A percentile compares a stretch with the other conserved stretches of the same genome.
Conservation (phyloP, 2,329 filamentous ascomycete species). For the Cytospora paraplurivora region DNA sequence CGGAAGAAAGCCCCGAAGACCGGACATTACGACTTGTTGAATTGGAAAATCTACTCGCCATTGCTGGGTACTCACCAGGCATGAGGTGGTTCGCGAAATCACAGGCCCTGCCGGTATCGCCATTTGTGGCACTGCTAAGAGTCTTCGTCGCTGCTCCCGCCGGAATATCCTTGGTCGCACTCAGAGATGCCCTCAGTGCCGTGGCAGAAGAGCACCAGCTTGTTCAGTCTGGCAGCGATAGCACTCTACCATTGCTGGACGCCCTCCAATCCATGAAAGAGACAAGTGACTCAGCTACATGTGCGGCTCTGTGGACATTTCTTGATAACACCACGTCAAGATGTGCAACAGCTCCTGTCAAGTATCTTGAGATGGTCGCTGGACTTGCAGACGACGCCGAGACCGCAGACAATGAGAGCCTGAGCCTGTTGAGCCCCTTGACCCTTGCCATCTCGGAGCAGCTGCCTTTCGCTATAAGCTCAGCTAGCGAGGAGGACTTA, state of each 20-base stretch:
- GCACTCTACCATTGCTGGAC: constrained; percentile 50
- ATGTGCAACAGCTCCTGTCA: constrained; percentile 75
- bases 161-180: constrained; percentile 51
- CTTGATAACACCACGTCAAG: constrained; percentile 82
- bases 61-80: constrained; percentile 77
- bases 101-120: constrained; percentile 64
- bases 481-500: constrained; percentile 46
- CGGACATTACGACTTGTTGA: constrained; percentile 67
- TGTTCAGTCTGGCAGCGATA: constrained; percentile 42
- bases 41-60: constrained; percentile 76
- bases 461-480: constrained; percentile 66
- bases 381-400: constrained; percentile 46
- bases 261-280: constrained; percentile 37
- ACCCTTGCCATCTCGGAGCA: constrained; percentile 75
- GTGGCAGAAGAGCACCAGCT: constrained; percentile 68
- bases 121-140: constrained; percentile 71
- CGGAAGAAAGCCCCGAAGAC: constrained; percentile 45
- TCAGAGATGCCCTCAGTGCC: constrained; percentile 59
- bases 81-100: constrained; percentile 90
- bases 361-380: constrained; percentile 74
- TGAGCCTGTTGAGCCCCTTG: constrained; percentile 60
- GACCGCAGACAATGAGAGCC: constrained; percentile 37
- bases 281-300: constrained; percentile 32
- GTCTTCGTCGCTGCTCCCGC: constrained; percentile 54
- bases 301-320: constrained; percentile 61